Evolutionary conservation across 2,329 filamentous ascomycete genomes (phyloP).

Genomic region (Sclerotiophoma versabilis): DNA sequence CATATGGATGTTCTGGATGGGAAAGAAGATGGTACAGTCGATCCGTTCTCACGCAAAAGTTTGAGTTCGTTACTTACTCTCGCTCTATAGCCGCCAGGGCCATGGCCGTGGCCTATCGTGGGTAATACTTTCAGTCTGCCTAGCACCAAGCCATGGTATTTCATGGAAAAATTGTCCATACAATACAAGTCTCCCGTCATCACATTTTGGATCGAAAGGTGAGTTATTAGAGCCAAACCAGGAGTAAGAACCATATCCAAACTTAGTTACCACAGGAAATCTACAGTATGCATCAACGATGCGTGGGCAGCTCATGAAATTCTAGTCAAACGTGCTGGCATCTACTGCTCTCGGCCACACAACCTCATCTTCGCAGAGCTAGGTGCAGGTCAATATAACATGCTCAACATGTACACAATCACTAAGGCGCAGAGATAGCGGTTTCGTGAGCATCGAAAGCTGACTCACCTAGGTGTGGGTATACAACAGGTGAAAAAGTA

Average conservation of each 20-base stretch:
- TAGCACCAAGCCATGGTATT: conserved; percentile 64
- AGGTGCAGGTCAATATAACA: conserved; percentile 44
- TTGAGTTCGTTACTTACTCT: neutral
- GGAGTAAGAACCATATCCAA: conserved; percentile 33
- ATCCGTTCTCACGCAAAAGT: no score
- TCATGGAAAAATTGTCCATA: conserved; percentile 63
- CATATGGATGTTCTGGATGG: conserved; percentile 58
- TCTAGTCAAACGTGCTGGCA: conserved; percentile 59
- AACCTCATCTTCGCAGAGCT: conserved; percentile 56
- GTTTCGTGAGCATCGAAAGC: conserved; percentile 41
- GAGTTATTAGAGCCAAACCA: neutral
- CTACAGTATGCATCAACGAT: conserved; percentile 54
- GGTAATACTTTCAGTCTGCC: conserved; percentile 65
- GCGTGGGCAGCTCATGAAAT: conserved; percentile 60
- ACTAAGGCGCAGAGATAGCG: conserved; percentile 40
- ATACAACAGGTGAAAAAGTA: conserved; percentile 61
- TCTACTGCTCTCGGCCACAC: conserved; percentile 60
- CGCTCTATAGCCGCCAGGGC: conserved; percentile 58
- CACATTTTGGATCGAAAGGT: conserved; percentile 61
- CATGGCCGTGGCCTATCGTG: conserved; percentile 61
- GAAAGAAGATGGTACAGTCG: conserved; percentile 55
- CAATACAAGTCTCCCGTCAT: conserved; percentile 59
- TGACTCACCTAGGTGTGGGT: conserved; percentile 47
- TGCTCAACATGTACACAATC: conserved; percentile 46
- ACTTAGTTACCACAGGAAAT: conserved; percentile 30